phyloP scores from a whole-genome alignment of 352 stramenopile genomes.

The Phytophthora cajani region DNA sequence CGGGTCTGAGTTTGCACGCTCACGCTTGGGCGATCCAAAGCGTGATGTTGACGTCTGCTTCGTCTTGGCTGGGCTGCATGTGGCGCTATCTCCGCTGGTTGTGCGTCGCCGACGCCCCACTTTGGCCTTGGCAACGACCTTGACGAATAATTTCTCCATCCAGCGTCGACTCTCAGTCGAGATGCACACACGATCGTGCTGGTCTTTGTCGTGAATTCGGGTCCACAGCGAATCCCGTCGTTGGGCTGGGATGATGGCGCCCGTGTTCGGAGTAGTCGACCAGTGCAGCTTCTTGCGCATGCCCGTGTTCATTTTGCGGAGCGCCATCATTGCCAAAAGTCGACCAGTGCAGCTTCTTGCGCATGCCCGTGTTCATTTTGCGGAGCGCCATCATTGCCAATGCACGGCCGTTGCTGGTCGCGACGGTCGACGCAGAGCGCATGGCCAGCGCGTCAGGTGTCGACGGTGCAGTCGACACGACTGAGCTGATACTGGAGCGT shows the following conservation, averaged over 20 bases:
- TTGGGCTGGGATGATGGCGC: slow-evolving; percentile 30
- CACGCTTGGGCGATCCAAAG: slow-evolving; percentile 24
- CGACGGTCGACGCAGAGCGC: slow-evolving; percentile 14
- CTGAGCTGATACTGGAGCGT: slow-evolving; percentile 50
- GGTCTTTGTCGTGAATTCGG: slow-evolving; percentile 36
- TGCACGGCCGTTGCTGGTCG: slow-evolving; percentile 19
- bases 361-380: slow-evolving; percentile 63
- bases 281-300: slow-evolving; percentile 85
- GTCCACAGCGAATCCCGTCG: slow-evolving; percentile 65
- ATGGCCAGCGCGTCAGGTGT: slow-evolving; percentile 39
- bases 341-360: slow-evolving; percentile 83
- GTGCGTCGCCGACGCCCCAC: slow-evolving; percentile 25
- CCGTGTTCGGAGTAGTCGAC: slow-evolving; percentile 58
- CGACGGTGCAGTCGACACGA: slow-evolving; percentile 35
- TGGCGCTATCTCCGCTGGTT: slow-evolving; percentile 12
- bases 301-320: slow-evolving; percentile 57
- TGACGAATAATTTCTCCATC: slow-evolving; percentile 81
- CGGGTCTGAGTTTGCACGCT: slow-evolving; percentile 21
- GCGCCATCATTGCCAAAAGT: slow-evolving; percentile 49
- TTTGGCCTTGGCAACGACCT: slow-evolving; percentile 45
- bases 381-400: slow-evolving; percentile 46
- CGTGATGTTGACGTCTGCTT: slow-evolving; percentile 8
- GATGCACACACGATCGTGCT: slow-evolving; percentile 44
- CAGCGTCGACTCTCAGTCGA: slow-evolving; percentile 67
- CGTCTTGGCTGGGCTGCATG: slow-evolving; percentile 10